These are phyloP conservation scores for Rhododendron henanense DNA, from an alignment of 148 eudicot species.

Conservation along the genomic window DNA sequence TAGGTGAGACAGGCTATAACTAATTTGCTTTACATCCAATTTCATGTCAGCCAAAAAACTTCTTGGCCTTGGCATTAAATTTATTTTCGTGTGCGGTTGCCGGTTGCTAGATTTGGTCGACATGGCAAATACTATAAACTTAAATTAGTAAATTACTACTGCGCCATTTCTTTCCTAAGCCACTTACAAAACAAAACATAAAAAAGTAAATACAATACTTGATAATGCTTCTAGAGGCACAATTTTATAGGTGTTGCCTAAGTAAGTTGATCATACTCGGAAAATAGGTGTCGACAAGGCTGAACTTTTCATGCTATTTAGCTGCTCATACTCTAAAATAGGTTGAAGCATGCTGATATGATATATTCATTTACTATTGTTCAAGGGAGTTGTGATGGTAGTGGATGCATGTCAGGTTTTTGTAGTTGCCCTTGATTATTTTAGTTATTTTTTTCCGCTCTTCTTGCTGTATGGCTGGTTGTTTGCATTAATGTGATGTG, in stretches of 20 bases:
- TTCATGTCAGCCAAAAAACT: background rate
- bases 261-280: background rate
- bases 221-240: background rate
- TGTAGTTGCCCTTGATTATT: background rate
- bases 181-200: background rate
- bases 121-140: background rate
- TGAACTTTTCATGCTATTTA: background rate
- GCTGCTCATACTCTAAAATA: background rate
- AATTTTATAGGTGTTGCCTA: background rate
- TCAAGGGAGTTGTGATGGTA: background rate
- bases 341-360: background rate
- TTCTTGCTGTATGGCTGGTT: background rate
- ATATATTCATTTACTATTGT: background rate
- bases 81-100: background rate
- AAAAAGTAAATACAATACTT: background rate
- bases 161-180: background rate
- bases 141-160: background rate
- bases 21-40: background rate
- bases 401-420: background rate
- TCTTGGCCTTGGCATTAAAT: background rate
- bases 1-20: background rate
- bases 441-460: background rate
- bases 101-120: background rate
- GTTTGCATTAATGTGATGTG: background rate
- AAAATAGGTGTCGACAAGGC: background rate